Percentiles rank a stretch among this genome's conserved stretches.
These are phyloP conservation scores for Pichia occidentalis DNA, from an alignment of 805 yeast genomes.

Conservation along the genomic window DNA sequence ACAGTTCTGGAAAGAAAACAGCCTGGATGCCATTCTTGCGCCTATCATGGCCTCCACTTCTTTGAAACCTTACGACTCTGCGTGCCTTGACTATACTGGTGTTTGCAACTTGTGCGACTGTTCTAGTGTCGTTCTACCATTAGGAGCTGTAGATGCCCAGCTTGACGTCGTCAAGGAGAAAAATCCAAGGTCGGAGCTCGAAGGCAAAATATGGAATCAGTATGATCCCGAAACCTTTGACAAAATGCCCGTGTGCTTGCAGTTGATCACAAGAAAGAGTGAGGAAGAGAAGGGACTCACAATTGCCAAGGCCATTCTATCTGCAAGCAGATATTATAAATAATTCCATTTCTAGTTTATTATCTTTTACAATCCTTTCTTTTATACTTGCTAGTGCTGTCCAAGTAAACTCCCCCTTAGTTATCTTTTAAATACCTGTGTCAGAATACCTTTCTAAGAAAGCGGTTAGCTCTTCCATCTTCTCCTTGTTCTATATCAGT, in stretches of 20 bases:
- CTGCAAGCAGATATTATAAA: background rate
- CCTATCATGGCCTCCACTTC: slow-evolving; percentile 35
- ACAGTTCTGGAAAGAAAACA: slow-evolving; percentile 26
- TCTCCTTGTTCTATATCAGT: too few species aligned
- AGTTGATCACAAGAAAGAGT: slow-evolving; percentile 51
- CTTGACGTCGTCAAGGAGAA: slow-evolving; percentile 30
- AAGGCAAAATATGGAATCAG: slow-evolving; percentile 36
- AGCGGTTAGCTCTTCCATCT: too few species aligned
- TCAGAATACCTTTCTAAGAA: too few species aligned
- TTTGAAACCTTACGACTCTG: slow-evolving; percentile 24
- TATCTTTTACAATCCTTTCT: too few species aligned
- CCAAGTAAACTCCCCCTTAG: too few species aligned
- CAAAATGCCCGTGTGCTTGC: slow-evolving; percentile 61
- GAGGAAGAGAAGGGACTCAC: slow-evolving; percentile 51
- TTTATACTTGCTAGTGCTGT: too few species aligned
- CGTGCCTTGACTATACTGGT: slow-evolving; percentile 42
- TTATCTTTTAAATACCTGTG: too few species aligned
- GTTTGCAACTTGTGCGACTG: slow-evolving; percentile 46
- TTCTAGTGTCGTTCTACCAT: slow-evolving; percentile 47
- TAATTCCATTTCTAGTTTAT: too few species aligned
- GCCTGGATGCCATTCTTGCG: slow-evolving; percentile 39
- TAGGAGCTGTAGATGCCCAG: slow-evolving; percentile 43
- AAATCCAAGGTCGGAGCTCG: slow-evolving; percentile 35
- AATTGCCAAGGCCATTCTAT: slow-evolving; percentile 12
- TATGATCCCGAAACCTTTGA: slow-evolving; percentile 44